A percentile compares a stretch with the other conserved stretches of the same genome.
Evolutionary conservation across 23 red algal species (phyloP).

Genomic region (Cyanidioschyzon merolae): DNA sequence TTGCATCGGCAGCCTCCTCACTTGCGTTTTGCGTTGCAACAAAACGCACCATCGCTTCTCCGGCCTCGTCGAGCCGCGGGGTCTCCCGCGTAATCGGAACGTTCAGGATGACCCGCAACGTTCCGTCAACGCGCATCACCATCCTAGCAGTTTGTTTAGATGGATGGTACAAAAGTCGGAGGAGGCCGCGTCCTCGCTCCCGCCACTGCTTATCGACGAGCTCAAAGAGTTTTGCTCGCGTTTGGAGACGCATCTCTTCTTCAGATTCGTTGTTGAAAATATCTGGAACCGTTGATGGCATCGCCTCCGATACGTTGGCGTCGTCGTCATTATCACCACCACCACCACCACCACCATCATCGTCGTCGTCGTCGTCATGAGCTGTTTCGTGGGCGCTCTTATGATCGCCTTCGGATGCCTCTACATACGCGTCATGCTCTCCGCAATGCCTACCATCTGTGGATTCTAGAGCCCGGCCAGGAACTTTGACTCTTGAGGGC

Average conservation of each 20-base stretch:
- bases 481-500: too few species aligned
- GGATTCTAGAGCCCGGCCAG: too few species aligned
- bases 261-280: conserved; percentile 40
- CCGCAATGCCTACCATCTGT: too few species aligned
- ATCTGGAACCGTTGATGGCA: neutral
- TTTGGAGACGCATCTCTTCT: conserved; percentile 37
- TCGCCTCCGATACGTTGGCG: neutral
- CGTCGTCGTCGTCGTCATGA: neutral
- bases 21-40: neutral
- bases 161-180: conserved; percentile 46
- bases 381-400: too few species aligned
- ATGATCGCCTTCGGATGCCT: too few species aligned
- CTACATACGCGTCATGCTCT: too few species aligned
- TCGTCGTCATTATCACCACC: neutral
- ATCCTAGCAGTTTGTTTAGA: conserved; percentile 37
- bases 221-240: conserved; percentile 45
- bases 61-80: neutral
- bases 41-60: neutral
- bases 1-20: neutral
- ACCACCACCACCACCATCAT: neutral
- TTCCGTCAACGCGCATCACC: conserved; percentile 83
- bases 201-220: conserved; percentile 58
- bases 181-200: conserved; percentile 55
- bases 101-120: conserved; percentile 65
- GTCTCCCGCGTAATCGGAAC: conserved; percentile 27